Evolutionary conservation across 164 flowering plant genomes (phyloP).

Genomic region (Vitis vinifera): ASM3070453v1 NC_081806.1:9961001-9961500

Average conservation of each 20-base stretch:
- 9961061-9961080: background rate
- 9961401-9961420: background rate
- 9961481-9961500: too few relatives aligned
- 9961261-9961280: constrained; percentile 4
- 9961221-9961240: constrained; percentile 4
- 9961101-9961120: background rate
- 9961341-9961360: background rate
- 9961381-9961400: background rate
- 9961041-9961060: background rate
- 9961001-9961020: too few relatives aligned
- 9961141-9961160: background rate
- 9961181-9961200: constrained; percentile 6
- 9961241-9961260: constrained; percentile 9
- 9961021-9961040: too few relatives aligned
- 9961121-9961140: background rate
- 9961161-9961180: constrained; percentile 7
- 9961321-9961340: constrained; percentile 5
- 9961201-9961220: constrained; percentile 16
- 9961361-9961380: background rate
- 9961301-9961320: background rate
- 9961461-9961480: background rate
- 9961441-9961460: background rate
- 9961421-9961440: background rate
- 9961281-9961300: constrained; percentile 10
- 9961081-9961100: background rate